phyloP scores from a whole-genome alignment of 345 rosid species.

The Mercurialis annua region DNA sequence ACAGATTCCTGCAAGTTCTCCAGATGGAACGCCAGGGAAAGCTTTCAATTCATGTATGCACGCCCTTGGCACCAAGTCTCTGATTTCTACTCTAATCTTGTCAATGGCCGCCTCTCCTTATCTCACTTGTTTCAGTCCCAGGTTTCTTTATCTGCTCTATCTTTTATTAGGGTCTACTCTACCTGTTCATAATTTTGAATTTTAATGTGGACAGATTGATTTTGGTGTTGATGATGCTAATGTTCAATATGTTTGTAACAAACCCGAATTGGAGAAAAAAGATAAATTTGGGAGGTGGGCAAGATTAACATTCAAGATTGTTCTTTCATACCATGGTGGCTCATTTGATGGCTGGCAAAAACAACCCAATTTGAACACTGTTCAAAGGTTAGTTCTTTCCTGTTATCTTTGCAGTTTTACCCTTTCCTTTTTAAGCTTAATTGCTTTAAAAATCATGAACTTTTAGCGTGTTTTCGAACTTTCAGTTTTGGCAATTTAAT shows the following conservation, averaged over 20 bases:
- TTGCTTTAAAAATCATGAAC: too few relatives aligned
- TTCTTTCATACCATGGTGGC: conserved; percentile 71
- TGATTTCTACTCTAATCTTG: conserved; percentile 56
- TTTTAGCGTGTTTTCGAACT: too few relatives aligned
- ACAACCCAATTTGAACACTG: conserved; percentile 83
- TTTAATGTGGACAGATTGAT: conserved; percentile 31
- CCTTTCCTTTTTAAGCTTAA: too few relatives aligned
- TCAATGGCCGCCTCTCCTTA: conserved; percentile 43
- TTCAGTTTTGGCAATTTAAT: too few relatives aligned
- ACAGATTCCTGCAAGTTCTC: conserved; percentile 59
- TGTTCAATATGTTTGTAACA: conserved; percentile 19
- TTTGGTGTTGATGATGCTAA: conserved; percentile 31
- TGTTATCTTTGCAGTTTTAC: not conserved
- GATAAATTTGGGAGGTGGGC: conserved; percentile 74
- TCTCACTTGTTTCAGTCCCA: conserved; percentile 45
- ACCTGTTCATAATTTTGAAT: not conserved
- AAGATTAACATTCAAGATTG: conserved; percentile 69
- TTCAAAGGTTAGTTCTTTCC: conserved; percentile 55
- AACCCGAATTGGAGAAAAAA: conserved; percentile 29
- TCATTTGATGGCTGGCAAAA: conserved; percentile 99
- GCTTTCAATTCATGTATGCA: conserved; percentile 60
- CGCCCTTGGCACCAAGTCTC: conserved; percentile 74
- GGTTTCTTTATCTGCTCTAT: conserved; percentile 19
- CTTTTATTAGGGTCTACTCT: not conserved
- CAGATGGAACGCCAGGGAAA: conserved; percentile 84